Evolutionary conservation across 768 basidiomycete genomes (phyloP), one percentile per base, ranked within the genome.

Genomic region (Serendipita sp.): DNA sequence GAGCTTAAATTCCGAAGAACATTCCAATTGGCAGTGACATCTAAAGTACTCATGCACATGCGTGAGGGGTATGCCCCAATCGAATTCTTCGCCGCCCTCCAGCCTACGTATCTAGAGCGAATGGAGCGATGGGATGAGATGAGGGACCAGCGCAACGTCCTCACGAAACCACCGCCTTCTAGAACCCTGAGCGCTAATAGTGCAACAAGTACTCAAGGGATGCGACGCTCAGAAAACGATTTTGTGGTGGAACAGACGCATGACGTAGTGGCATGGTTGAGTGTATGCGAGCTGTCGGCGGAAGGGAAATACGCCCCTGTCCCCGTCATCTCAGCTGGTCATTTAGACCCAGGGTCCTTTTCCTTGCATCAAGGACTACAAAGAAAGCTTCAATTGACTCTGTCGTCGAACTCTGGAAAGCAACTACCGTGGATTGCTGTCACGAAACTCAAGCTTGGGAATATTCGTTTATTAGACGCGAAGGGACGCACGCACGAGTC

Each of bases 61-160:
- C 80, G 81, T 36, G 79, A 83, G 66, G 85, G 85, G 23, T 91
- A 91, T 71, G 89, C 87, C 1, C 86, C 86, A 1, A 80, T 99
- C 69, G 91, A 96, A 69, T 88, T 98, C 73, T 97, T 94, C 68
- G 95, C 89, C 13, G 79, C 84, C 4, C 78, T 87, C 66, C 84
- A 82, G 60, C 81, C 90, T 13, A 86, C 85, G 15, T 98, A 95
- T 73, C 73, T 98, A 68, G 87, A 91, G 66, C 83, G 91, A 3
- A 76, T 97, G 74, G 91, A 93, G 70, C 81, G 88, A 64, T 96
- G 92, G 93, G 95, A 97, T 70, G 88, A 93, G 71, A 80, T 89
- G 78, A 83, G 92, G 37, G 93, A 97, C 67, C 82, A 87, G 55
- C 81, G 82, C 67, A 74, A 76, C 40, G 66, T 64, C 65, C 66